Conservation (phyloP, 78 protist species). For the Cavenderia fasciculata region DNA sequence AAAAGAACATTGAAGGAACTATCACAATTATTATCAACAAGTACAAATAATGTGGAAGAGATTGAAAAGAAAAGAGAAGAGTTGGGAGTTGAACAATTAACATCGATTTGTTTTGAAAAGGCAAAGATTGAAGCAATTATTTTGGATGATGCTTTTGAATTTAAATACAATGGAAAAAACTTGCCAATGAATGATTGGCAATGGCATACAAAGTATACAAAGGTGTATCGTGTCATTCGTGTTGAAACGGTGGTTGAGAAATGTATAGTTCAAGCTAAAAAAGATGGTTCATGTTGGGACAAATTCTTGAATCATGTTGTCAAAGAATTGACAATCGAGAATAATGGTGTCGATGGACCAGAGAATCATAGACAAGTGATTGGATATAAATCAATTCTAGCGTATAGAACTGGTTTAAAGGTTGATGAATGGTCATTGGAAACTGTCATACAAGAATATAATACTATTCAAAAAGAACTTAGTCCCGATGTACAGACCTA, state of each 20-base stretch:
- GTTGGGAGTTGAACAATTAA: conserved; percentile 1
- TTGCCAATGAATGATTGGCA: background rate
- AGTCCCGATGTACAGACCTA: background rate
- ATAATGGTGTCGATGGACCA: background rate
- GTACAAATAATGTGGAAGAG: background rate
- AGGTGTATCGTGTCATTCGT: conserved; percentile 24
- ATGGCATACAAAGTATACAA: conserved; percentile 23
- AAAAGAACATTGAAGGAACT: conserved; percentile 50
- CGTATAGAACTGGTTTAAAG: conserved; percentile 45
- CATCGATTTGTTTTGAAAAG: background rate
- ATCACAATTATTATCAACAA: conserved; percentile 9
- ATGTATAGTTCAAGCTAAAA: background rate
- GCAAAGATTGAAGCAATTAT: conserved; percentile 34
- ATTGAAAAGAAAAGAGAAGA: background rate
- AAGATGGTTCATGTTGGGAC: background rate
- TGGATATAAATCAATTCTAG: conserved; percentile 49
- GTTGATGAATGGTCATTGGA: background rate
- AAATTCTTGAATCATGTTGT: background rate
- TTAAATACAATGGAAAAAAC: background rate
- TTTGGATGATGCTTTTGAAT: conserved; percentile 29
- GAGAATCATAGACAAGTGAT: background rate
- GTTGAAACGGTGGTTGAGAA: conserved; percentile 31
- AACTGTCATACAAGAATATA: conserved; percentile 1
- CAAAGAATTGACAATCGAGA: background rate
- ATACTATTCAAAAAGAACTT: background rate